Conservation (phyloP, 805 yeast species). For the Candida orba region DNA sequence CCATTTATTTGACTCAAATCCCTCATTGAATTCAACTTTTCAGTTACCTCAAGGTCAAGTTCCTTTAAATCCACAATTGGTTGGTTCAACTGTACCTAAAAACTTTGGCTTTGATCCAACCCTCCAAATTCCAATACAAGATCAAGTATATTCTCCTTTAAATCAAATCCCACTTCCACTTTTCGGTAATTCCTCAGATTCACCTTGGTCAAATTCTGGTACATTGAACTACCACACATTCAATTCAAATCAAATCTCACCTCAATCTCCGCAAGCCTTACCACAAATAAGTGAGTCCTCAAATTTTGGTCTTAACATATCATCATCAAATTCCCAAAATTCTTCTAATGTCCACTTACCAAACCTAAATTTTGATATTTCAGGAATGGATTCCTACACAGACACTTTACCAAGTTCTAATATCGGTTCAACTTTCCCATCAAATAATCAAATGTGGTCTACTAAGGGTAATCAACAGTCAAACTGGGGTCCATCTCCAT, state of each 20-base stretch:
- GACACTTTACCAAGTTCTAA: no score
- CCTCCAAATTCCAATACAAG: neutral
- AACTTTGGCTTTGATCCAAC: neutral
- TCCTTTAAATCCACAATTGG: neutral
- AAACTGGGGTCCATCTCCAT: neutral
- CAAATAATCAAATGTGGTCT: no score
- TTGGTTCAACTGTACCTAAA: neutral
- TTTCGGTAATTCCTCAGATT: neutral
- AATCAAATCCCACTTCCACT: neutral
- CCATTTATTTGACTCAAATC: constrained; percentile 4
- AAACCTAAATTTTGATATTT: no score
- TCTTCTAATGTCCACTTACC: no score
- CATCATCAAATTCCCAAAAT: neutral
- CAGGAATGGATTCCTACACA: no score
- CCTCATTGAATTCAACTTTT: neutral
- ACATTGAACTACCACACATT: neutral
- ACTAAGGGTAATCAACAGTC: neutral
- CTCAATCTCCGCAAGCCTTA: neutral
- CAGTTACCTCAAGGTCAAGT: neutral
- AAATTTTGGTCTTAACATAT: neutral
- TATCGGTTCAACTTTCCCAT: no score
- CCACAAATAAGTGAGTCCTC: neutral
- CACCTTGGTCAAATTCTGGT: constrained; percentile 1
- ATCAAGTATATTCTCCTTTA: no score
- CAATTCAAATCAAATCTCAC: neutral